Evolutionary conservation across 371 early-diverging fungal genomes (phyloP).

Genomic region (Mortierella sp.): DNA sequence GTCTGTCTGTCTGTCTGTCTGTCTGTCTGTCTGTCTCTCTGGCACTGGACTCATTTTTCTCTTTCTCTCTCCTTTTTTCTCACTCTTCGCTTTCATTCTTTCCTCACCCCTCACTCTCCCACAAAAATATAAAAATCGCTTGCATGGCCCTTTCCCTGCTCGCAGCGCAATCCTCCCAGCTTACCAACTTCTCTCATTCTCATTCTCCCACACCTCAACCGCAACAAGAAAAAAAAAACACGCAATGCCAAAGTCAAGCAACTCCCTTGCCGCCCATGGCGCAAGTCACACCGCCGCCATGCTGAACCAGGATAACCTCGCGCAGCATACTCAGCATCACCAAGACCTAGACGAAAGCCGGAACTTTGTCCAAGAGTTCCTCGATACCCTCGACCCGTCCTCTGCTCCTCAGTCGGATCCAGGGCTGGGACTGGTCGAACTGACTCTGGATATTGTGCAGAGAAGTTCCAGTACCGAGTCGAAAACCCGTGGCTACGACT

Average conservation of each 20-base stretch:
- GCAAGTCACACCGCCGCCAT: neutral
- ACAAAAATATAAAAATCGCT: neutral
- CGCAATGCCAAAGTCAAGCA: conserved; percentile 8
- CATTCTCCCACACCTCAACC: neutral
- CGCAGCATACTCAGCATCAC: conserved; percentile 31
- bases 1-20: too few species aligned
- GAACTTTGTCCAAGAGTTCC: conserved; percentile 44
- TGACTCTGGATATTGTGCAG: neutral
- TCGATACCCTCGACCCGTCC: conserved; percentile 18
- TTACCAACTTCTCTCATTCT: neutral
- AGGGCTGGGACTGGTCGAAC: conserved; percentile 3
- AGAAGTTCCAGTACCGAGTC: neutral
- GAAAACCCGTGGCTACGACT: neutral
- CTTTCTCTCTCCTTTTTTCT: neutral
- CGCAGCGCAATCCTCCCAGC: neutral
- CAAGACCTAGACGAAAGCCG: conserved; percentile 27
- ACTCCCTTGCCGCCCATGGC: neutral
- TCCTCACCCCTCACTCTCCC: neutral
- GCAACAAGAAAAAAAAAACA: neutral
- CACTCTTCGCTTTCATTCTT: neutral
- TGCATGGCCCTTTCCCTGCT: neutral
- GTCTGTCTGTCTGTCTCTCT: too few species aligned
- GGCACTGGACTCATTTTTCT: neutral
- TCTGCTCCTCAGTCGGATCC: conserved; percentile 9
- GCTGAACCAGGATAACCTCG: conserved; percentile 32